phyloP scores from a whole-genome alignment of 75 land plant species.

The Sequoiadendron giganteum region DNA sequence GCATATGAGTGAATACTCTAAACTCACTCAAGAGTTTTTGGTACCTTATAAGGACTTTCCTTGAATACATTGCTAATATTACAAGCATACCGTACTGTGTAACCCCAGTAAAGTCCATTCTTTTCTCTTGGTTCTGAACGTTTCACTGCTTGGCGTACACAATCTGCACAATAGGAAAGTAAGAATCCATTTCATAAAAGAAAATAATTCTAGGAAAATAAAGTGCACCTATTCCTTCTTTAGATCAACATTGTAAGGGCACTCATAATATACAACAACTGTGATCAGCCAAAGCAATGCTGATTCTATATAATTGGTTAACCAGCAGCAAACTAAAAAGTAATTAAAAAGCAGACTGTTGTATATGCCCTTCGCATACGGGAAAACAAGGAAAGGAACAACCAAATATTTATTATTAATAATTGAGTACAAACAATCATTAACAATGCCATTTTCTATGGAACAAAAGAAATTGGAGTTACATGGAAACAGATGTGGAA shows the following conservation, averaged over 20 bases:
- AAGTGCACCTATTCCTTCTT: neutral
- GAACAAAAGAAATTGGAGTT: too few relatives aligned
- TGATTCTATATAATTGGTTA: neutral
- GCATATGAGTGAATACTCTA: neutral
- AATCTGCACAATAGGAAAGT: conserved; percentile 3
- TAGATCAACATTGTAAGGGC: neutral
- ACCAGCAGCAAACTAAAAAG: neutral
- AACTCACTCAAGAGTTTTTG: neutral
- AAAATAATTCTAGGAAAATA: neutral
- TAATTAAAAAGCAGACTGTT: neutral
- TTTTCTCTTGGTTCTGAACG: conserved; percentile 60
- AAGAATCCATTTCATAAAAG: neutral
- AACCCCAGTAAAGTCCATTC: conserved; percentile 89
- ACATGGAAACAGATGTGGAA: too few relatives aligned
- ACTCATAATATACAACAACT: neutral
- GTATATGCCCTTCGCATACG: neutral
- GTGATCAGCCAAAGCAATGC: neutral
- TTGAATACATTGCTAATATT: conserved; percentile 64
- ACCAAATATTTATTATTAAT: neutral
- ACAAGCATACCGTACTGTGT: conserved; percentile 84
- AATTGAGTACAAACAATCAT: neutral
- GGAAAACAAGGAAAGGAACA: neutral
- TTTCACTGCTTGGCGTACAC: conserved; percentile 45
- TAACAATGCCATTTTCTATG: too few relatives aligned
- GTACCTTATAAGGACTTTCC: conserved; percentile 70